Percentiles rank a stretch among this genome's conserved stretches.
These are phyloP conservation scores for Ceriops tagal DNA, from an alignment of 345 rosid genomes.

Conservation along the genomic window DNA sequence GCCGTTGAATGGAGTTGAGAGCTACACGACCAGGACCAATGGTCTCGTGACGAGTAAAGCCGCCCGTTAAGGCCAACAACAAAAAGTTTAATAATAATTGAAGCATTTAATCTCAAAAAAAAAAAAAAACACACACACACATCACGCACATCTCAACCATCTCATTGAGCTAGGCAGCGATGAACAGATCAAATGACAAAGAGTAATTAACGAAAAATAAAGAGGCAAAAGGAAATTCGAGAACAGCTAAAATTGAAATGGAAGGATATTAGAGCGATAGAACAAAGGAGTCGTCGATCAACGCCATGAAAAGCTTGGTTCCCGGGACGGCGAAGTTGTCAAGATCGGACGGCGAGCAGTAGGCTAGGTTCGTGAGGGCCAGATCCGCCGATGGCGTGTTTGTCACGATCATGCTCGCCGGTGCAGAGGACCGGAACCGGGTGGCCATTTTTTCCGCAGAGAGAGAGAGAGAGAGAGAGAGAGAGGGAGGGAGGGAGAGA, in stretches of 20 bases:
- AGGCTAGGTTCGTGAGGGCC: slow-evolving; percentile 79
- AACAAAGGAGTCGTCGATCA: slow-evolving; percentile 51
- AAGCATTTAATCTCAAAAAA: not conserved
- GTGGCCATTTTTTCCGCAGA: slow-evolving; percentile 44
- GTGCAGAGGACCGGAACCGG: slow-evolving; percentile 37
- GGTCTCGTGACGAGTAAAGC: slow-evolving; percentile 64
- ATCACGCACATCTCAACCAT: not conserved
- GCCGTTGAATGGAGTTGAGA: slow-evolving; percentile 81
- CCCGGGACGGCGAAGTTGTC: slow-evolving; percentile 76
- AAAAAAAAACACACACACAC: not conserved
- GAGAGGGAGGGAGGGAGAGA: too few relatives aligned
- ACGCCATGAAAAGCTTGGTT: slow-evolving; percentile 64
- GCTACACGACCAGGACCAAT: slow-evolving; percentile 60
- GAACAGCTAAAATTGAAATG: not conserved
- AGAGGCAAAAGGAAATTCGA: not conserved
- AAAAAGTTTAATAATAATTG: too few relatives aligned
- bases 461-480: not conserved
- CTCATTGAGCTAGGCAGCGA: too few relatives aligned
- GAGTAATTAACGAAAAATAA: not conserved
- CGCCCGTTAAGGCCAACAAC: slow-evolving; percentile 46
- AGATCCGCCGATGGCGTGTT: slow-evolving; percentile 78
- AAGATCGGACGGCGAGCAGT: slow-evolving; percentile 85
- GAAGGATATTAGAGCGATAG: slow-evolving; percentile 86
- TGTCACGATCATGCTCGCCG: slow-evolving; percentile 58
- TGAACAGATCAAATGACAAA: too few relatives aligned